A percentile compares a stretch with the other conserved stretches of the same genome.
These are phyloP conservation scores for Curvularia spicifera DNA, from an alignment of 2,329 filamentous ascomycete genomes.

Conservation along the genomic window DNA sequence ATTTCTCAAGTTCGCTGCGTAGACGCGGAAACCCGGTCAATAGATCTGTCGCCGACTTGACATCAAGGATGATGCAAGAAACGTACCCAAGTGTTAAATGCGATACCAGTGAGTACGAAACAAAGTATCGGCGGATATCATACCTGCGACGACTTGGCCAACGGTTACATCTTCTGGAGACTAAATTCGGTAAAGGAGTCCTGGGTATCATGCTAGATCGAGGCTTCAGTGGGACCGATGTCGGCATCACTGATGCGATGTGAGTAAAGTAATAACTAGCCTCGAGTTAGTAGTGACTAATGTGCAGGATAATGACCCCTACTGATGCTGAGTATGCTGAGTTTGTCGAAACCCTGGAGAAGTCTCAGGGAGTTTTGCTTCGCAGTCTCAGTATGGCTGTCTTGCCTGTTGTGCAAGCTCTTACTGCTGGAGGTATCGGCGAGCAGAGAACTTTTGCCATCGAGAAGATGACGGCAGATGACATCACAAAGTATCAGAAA, in stretches of 20 bases:
- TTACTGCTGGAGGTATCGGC: background rate
- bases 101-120: background rate
- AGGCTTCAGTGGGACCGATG: background rate
- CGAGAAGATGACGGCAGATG: background rate
- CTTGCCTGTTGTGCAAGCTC: background rate
- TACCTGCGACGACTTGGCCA: background rate
- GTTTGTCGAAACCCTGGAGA: background rate
- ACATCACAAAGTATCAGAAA: background rate
- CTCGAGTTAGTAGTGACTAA: too few relatives aligned
- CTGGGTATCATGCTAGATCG: constrained; percentile 1
- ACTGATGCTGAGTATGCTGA: too few relatives aligned
- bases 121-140: background rate
- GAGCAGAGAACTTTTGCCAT: background rate
- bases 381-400: background rate
- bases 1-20: background rate
- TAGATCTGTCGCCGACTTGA: background rate
- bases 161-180: background rate
- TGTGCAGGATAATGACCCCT: too few relatives aligned
- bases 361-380: background rate
- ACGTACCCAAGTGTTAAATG: background rate
- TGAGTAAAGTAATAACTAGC: background rate
- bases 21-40: constrained; percentile 1
- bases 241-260: background rate
- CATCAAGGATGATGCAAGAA: background rate
- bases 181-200: constrained; percentile 1